Conservation (phyloP, 345 rosid genomes). For the Acer yangbiense region DNA sequence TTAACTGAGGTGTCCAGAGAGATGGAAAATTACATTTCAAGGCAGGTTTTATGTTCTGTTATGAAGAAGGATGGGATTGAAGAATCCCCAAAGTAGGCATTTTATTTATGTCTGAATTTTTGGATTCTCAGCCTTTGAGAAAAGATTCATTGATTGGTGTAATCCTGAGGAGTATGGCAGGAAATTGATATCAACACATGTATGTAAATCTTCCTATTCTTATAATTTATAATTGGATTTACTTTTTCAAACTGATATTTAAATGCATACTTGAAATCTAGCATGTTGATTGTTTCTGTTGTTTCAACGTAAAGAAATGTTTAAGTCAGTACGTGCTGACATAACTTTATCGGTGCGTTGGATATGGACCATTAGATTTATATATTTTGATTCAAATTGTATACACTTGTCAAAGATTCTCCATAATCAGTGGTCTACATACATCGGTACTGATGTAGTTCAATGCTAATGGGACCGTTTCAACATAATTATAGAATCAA, state of each 20-base stretch:
- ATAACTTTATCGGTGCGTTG: too few species aligned
- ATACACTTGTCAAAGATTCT: too few species aligned
- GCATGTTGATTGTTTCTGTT: too few species aligned
- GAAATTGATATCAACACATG: slow-evolving; percentile 2
- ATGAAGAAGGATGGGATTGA: slow-evolving; percentile 70
- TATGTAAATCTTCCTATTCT: slow-evolving; percentile 9
- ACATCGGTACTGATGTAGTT: too few species aligned
- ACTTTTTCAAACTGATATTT: background rate
- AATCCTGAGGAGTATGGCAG: slow-evolving; percentile 10
- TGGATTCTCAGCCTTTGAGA: slow-evolving; percentile 70
- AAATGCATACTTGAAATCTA: background rate
- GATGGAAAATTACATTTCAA: slow-evolving; percentile 86
- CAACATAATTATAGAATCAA: too few species aligned
- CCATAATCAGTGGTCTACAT: too few species aligned
- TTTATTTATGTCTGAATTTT: background rate
- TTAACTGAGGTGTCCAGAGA: slow-evolving; percentile 85
- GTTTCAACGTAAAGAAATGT: too few species aligned
- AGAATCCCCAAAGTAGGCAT: slow-evolving; percentile 62
- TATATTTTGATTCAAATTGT: too few species aligned
- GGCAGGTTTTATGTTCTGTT: slow-evolving; percentile 79
- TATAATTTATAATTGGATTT: background rate
- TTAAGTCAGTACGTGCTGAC: too few species aligned
- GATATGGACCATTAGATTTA: too few species aligned
- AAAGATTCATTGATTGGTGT: slow-evolving; percentile 31
- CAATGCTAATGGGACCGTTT: too few species aligned